These are phyloP conservation scores for Casaregolazyma lundiana DNA, from an alignment of 1,139 yeast species.

Conservation along the genomic window DNA sequence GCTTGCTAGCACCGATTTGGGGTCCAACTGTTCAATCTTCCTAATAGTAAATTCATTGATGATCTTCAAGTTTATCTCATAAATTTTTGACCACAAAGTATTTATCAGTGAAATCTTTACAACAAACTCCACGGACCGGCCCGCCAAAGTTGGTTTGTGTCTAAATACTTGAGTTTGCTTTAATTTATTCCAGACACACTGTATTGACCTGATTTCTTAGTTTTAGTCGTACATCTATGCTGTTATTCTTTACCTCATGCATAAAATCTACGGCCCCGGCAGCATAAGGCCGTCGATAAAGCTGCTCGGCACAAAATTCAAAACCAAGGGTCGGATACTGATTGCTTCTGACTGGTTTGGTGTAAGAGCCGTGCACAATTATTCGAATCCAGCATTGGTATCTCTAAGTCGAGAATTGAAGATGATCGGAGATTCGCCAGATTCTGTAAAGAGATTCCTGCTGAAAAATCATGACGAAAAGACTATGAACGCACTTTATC, in stretches of 20 bases:
- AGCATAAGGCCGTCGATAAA: background rate
- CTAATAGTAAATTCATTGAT: too few species aligned
- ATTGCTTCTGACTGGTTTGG: background rate
- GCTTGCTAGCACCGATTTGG: too few species aligned
- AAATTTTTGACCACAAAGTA: too few species aligned
- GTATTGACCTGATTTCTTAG: background rate
- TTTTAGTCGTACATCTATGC: background rate
- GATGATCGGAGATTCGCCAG: background rate
- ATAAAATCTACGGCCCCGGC: background rate
- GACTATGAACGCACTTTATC: background rate
- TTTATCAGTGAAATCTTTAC: too few species aligned
- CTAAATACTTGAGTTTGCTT: background rate
- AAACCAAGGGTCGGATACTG: background rate
- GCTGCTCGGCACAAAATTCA: too few species aligned
- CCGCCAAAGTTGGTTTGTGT: too few species aligned
- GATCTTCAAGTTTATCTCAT: too few species aligned
- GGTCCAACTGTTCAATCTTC: too few species aligned
- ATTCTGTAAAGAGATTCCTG: background rate
- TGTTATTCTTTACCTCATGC: background rate
- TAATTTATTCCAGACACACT: too few species aligned
- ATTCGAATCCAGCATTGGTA: background rate
- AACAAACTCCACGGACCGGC: too few species aligned
- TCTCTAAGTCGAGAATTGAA: background rate
- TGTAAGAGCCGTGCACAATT: background rate
- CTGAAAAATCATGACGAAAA: background rate